These are phyloP conservation scores for Fraxinus nigra DNA, from an alignment of 305 asterid genomes.

Conservation along the genomic window DNA sequence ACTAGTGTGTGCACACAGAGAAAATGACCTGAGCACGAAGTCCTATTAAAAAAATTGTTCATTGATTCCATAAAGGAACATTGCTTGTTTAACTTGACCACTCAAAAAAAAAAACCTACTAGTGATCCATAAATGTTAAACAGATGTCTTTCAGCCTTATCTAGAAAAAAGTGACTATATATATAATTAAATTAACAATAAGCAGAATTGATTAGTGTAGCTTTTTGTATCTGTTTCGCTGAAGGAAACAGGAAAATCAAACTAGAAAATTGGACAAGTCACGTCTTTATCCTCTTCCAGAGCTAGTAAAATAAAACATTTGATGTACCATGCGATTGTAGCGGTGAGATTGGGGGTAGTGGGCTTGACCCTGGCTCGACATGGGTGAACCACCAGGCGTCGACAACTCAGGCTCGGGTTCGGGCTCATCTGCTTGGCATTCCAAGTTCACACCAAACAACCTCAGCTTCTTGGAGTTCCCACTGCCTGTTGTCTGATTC, in stretches of 20 bases:
- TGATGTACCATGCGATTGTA: slow-evolving; percentile 44
- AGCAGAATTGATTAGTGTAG: neutral
- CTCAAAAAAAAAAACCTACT: neutral
- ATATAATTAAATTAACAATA: neutral
- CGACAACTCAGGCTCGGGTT: slow-evolving; percentile 22
- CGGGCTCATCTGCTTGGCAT: slow-evolving; percentile 36
- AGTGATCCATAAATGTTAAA: neutral
- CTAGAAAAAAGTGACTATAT: neutral
- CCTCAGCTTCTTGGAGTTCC: slow-evolving; percentile 50
- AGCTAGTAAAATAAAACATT: neutral
- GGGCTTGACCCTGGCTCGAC: slow-evolving; percentile 36
- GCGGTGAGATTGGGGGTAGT: slow-evolving; percentile 7
- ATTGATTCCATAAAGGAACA: neutral
- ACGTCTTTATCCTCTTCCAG: slow-evolving; percentile 22
- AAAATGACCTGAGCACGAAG: neutral
- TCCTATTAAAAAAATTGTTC: neutral
- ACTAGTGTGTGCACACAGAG: neutral
- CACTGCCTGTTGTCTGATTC: slow-evolving; percentile 33
- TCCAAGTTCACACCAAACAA: slow-evolving; percentile 65
- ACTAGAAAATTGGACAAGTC: slow-evolving; percentile 39
- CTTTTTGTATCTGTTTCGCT: slow-evolving; percentile 24
- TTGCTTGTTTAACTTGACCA: slow-evolving; percentile 2
- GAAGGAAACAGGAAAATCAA: slow-evolving; percentile 39
- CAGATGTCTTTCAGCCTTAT: neutral
- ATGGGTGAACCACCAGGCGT: slow-evolving; percentile 34